Base-by-base conservation (phyloP, 306 rosid genomes). In the Mimosa pudica region DNA sequence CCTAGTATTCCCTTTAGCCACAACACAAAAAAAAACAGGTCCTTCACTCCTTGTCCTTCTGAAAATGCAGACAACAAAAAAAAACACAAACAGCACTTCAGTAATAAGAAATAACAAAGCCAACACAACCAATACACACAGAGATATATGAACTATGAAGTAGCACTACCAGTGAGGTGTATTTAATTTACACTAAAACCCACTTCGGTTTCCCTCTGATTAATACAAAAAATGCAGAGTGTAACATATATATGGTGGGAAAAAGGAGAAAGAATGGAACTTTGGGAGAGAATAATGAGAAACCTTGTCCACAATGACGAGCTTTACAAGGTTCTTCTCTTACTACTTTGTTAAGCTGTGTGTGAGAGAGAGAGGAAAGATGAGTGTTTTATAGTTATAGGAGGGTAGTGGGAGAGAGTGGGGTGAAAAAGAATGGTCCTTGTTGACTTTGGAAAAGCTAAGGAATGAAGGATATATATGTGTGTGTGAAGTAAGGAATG, bases 261-360 rank as follows among this genome's bases (percentile, higher is more conserved):
- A 58, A 36, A 16, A 76, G 75, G 71, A 58, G 30, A 80, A 45
- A 71, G 66, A 83, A 67, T 75, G 70, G 77, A 79, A 81, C 83
- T 47, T 77, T 81, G 77, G 64, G 86, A 86, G 87, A 77, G 85
- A 82, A 85, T 84, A 89, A 84, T 82, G 84, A 85, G 88, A 62
- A 85, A 89, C 94, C 90, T 89, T 84, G 96, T 89, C 79, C 81
- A 80, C 92, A 90, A 89, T 90, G 97, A 83, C 96, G 94, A 86
- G 81, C 13, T 80, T 87, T 77, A 82, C 88, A 87, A 84, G 82
- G 83, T 58, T 80, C 47, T 80, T 64, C 69, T 77, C 77, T 72
- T 58, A 54, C 86, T 81, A 74, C 76, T 83, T 67, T 69, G 82
- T 18, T 68, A 67, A 77, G 74, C 70, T 4, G 14, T 24, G 30